These are phyloP conservation scores for Sporisorium reilianum DNA, from an alignment of 1,284 basidiomycete species.

Conservation along the genomic window DNA sequence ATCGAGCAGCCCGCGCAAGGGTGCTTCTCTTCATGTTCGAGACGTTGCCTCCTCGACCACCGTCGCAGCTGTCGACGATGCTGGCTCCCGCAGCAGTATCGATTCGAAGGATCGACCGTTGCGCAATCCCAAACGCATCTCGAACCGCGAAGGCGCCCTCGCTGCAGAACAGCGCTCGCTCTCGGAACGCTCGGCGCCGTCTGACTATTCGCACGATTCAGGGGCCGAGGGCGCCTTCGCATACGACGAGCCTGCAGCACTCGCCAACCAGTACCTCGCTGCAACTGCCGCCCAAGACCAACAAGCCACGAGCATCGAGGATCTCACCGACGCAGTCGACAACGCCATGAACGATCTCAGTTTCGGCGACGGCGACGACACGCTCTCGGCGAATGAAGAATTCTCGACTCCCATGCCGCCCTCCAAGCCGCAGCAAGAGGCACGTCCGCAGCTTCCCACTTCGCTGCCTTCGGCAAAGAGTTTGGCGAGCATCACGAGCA, in stretches of 20 bases:
- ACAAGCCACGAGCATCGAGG: conserved; percentile 40
- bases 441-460: conserved; percentile 13
- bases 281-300: neutral
- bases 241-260: conserved; percentile 10
- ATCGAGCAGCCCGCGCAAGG: conserved; percentile 20
- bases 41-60: conserved; percentile 30
- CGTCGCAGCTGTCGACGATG: conserved; percentile 15
- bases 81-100: conserved; percentile 21
- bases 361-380: conserved; percentile 51
- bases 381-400: conserved; percentile 32
- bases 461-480: conserved; percentile 31
- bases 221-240: conserved; percentile 27
- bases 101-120: conserved; percentile 37
- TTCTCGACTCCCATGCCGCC: conserved; percentile 35
- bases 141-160: conserved; percentile 16
- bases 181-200: conserved; percentile 41
- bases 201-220: conserved; percentile 51
- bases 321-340: conserved; percentile 57
- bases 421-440: conserved; percentile 10
- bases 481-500: conserved; percentile 28
- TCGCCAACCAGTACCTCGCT: neutral
- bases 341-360: conserved; percentile 60
- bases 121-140: conserved; percentile 43
- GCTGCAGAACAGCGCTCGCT: conserved; percentile 16
- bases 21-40: conserved; percentile 26